Evolutionary conservation across 2,329 filamentous ascomycete genomes (phyloP).

Genomic region (Zymoseptoria pseudotritici): DNA sequence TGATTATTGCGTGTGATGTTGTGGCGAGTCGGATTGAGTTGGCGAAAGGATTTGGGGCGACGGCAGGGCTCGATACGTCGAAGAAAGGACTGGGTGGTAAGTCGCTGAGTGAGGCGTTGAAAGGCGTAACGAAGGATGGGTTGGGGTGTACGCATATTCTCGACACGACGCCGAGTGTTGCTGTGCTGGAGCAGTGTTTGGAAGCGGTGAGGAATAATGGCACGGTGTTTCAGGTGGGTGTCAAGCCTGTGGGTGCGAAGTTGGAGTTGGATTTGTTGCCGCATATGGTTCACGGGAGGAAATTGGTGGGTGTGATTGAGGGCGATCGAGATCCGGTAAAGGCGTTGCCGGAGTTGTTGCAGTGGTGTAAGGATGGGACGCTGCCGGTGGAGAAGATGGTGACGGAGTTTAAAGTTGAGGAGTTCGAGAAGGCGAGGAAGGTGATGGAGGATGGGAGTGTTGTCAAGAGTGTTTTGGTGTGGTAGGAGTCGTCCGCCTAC

Average conservation of each 20-base stretch:
- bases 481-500: conserved; percentile 18
- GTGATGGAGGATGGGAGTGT: conserved; percentile 32
- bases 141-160: conserved; percentile 37
- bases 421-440: conserved; percentile 29
- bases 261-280: conserved; percentile 31
- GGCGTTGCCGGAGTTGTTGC: conserved; percentile 38
- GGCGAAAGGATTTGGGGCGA: conserved; percentile 41
- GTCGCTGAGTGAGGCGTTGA: conserved; percentile 8
- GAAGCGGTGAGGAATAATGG: conserved; percentile 38
- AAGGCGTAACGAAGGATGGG: conserved; percentile 18
- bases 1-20: conserved; percentile 43
- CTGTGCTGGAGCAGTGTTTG: conserved; percentile 34
- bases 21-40: conserved; percentile 36
- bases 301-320: conserved; percentile 40
- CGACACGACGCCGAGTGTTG: conserved; percentile 40
- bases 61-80: conserved; percentile 15
- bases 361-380: conserved; percentile 37
- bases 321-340: conserved; percentile 35
- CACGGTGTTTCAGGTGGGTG: conserved; percentile 42
- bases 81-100: conserved; percentile 7
- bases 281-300: conserved; percentile 39
- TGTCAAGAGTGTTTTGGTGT: conserved; percentile 35
- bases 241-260: conserved; percentile 33
- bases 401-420: conserved; percentile 33
- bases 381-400: conserved; percentile 38